phyloP scores from a whole-genome alignment of 139 green algal genomes.

The Zygnema circumcarinatum region DNA sequence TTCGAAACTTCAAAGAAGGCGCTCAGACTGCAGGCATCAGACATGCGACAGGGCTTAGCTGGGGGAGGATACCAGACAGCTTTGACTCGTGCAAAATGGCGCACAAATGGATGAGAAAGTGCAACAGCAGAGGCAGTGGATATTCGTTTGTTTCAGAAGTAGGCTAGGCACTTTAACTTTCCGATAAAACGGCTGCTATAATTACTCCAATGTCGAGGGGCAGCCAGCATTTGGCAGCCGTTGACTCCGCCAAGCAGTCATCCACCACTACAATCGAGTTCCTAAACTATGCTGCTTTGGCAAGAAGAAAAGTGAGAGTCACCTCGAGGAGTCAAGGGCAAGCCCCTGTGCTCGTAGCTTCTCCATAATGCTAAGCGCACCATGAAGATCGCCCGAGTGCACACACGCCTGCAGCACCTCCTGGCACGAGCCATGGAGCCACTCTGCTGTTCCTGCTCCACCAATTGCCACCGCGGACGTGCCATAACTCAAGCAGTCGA shows the following conservation, averaged over 20 bases:
- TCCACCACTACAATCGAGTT: neutral
- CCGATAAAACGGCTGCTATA: neutral
- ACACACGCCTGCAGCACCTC: neutral
- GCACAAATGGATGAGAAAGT: neutral
- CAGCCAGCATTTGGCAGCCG: neutral
- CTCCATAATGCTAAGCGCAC: constrained; percentile 4
- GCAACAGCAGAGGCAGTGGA: neutral
- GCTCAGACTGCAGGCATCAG: neutral
- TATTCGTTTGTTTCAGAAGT: neutral
- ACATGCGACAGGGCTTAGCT: neutral
- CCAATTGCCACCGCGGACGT: no score
- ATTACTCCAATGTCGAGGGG: neutral
- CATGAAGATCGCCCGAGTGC: neutral
- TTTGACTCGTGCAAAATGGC: neutral
- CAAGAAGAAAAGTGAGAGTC: neutral
- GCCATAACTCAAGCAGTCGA: no score
- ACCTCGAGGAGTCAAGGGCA: constrained; percentile 32
- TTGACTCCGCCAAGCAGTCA: neutral
- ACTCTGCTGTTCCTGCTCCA: no score
- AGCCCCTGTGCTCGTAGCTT: constrained; percentile 14
- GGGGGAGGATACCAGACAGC: neutral
- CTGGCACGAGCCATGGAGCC: neutral
- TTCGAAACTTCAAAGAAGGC: neutral
- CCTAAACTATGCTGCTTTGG: neutral
- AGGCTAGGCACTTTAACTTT: neutral